phyloP scores from a whole-genome alignment of 345 rosid genomes.

The Syzygium aromaticum region DNA sequence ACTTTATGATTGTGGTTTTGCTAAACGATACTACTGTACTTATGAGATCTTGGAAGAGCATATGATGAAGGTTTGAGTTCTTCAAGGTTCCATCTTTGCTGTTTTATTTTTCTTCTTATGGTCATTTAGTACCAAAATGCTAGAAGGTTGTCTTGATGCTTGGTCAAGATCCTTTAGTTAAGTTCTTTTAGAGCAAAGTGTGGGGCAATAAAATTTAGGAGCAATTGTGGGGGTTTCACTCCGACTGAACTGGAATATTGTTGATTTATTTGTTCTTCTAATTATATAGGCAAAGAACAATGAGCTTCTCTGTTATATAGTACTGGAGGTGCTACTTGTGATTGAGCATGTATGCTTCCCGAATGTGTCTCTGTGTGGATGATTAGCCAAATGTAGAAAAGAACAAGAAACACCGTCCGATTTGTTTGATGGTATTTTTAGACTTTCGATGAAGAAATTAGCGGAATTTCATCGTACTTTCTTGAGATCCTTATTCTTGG shows the following conservation, averaged over 20 bases:
- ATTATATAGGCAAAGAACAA: background rate
- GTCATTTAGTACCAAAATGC: background rate
- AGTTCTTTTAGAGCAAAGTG: background rate
- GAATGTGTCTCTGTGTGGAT: background rate
- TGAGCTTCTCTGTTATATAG: background rate
- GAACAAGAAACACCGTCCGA: background rate
- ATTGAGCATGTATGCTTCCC: background rate
- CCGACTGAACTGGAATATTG: background rate
- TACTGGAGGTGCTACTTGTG: background rate
- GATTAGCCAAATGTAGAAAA: background rate
- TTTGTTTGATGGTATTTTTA: background rate
- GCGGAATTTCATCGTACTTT: background rate
- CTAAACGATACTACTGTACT: conserved; percentile 71
- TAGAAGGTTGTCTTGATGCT: background rate
- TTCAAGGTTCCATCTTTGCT: background rate
- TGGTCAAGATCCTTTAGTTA: background rate
- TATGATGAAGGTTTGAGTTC: conserved; percentile 56
- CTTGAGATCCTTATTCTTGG: background rate
- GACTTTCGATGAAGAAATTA: background rate
- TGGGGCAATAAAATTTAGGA: background rate
- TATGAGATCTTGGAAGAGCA: conserved; percentile 73
- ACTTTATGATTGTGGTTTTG: conserved; percentile 70
- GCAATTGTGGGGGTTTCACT: background rate
- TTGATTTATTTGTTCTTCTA: background rate
- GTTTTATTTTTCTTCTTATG: background rate